These are phyloP conservation scores for Neurospora discreta DNA, from an alignment of 495 filamentous ascomycete species.

Conservation along the genomic window DNA sequence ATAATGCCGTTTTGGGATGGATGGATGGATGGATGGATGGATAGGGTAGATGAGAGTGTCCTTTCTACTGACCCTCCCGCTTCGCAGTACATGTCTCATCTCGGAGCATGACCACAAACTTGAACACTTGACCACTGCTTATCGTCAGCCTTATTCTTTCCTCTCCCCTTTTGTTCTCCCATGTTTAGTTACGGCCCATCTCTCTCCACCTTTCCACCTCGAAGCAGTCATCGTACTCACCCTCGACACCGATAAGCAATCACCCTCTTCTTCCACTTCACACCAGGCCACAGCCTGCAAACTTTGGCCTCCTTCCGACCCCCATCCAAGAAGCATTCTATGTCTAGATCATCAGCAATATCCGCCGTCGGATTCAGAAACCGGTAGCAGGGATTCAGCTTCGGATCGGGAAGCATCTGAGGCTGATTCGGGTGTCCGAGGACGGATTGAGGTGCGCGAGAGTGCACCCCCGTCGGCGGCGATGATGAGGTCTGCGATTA, in stretches of 20 bases:
- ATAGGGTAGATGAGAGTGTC: too few relatives aligned
- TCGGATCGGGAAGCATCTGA: conserved; percentile 8
- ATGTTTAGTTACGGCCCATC: not conserved
- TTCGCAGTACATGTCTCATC: not conserved
- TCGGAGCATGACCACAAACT: conserved; percentile 18
- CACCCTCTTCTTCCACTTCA: conserved; percentile 18
- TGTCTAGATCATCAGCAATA: conserved; percentile 23
- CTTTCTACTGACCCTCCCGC: not conserved
- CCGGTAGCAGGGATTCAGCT: conserved; percentile 28
- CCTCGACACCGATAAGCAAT: conserved; percentile 35
- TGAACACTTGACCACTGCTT: conserved; percentile 24
- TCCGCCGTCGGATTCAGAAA: conserved; percentile 32
- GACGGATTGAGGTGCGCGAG: conserved; percentile 14
- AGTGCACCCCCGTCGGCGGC: conserved; percentile 39
- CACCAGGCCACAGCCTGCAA: conserved; percentile 14
- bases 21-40: too few relatives aligned
- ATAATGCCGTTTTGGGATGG: too few relatives aligned
- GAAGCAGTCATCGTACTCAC: conserved; percentile 2
- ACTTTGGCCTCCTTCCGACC: conserved; percentile 15
- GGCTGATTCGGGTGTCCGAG: conserved; percentile 13
- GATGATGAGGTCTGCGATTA: conserved; percentile 33
- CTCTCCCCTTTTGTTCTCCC: not conserved
- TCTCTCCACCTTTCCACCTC: not conserved
- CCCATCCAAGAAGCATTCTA: conserved; percentile 16
- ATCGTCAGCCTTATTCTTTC: not conserved